Percentiles rank a stretch among this genome's conserved stretches.
phyloP scores from a whole-genome alignment of 345 rosid species.

The Viola odorata region DNA sequence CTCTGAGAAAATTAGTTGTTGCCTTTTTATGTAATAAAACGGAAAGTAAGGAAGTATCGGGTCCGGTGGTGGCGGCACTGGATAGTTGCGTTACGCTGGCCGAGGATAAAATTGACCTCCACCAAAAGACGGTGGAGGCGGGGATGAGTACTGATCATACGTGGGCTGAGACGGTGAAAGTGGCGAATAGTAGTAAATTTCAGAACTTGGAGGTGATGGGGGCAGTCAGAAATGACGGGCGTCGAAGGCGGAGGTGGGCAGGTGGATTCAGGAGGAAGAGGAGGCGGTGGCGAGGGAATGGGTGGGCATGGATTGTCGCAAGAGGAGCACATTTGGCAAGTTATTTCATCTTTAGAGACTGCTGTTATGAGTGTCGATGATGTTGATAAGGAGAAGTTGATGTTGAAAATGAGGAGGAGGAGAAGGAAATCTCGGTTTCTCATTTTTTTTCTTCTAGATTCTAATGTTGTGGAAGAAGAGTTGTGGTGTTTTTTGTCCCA shows the following conservation, averaged over 20 bases:
- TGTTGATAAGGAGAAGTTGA: conserved; percentile 3
- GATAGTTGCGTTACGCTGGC: conserved; percentile 11
- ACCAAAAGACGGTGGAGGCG: conserved; percentile 18
- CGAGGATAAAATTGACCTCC: conserved; percentile 20
- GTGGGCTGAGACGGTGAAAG: conserved; percentile 9
- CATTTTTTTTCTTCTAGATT: neutral
- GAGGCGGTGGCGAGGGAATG: conserved; percentile 24
- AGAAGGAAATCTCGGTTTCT: neutral
- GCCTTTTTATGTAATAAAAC: no score
- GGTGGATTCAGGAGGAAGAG: conserved; percentile 17
- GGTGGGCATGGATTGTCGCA: conserved; percentile 38
- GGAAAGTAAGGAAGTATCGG: conserved; percentile 26
- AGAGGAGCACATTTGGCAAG: conserved; percentile 29
- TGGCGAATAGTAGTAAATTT: conserved; percentile 5
- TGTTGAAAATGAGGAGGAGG: neutral
- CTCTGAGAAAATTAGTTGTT: no score
- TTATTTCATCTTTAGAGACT: conserved; percentile 26
- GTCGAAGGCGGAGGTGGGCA: conserved; percentile 26
- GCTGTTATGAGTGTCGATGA: neutral
- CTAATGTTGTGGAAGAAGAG: neutral
- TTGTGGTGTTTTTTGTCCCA: neutral
- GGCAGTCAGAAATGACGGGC: conserved; percentile 19
- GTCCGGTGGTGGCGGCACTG: conserved; percentile 26
- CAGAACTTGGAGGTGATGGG: conserved; percentile 17
- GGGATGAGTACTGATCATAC: conserved; percentile 8